These are phyloP conservation scores for Fennellomyces sp. DNA, from an alignment of 371 early-diverging fungal genomes.

Conservation along the genomic window DNA sequence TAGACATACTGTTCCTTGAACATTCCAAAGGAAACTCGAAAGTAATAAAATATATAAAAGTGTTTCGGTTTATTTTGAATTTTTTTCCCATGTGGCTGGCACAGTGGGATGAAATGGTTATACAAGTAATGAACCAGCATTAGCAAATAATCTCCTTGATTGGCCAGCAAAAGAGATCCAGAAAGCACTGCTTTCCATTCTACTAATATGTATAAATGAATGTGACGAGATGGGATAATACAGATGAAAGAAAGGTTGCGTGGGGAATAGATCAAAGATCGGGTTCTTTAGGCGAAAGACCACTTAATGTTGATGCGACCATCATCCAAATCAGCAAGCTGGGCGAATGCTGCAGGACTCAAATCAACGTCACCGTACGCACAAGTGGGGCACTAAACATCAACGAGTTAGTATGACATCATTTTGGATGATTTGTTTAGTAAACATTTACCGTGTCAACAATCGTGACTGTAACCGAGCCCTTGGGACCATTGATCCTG, in stretches of 20 bases:
- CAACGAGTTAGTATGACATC: not conserved
- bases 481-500: constrained; percentile 25
- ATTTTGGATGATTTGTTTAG: not conserved
- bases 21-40: too few relatives aligned
- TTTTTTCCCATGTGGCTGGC: too few relatives aligned
- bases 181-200: constrained; percentile 5
- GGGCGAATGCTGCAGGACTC: constrained; percentile 48
- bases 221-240: not conserved
- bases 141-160: not conserved
- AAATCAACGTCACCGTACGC: constrained; percentile 14
- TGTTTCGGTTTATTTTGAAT: too few relatives aligned
- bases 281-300: constrained; percentile 12
- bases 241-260: not conserved
- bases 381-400: constrained; percentile 3
- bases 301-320: constrained; percentile 50
- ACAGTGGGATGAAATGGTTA: not conserved
- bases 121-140: not conserved
- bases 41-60: too few relatives aligned
- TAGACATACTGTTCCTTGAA: too few relatives aligned
- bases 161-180: not conserved
- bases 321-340: constrained; percentile 29
- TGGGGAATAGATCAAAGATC: too few relatives aligned
- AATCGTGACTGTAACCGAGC: constrained; percentile 34
- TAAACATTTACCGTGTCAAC: constrained; percentile 20
- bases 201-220: not conserved